Evolutionary conservation across 495 filamentous ascomycete species (phyloP), one percentile per base, ranked within the genome.

Genomic region (Chaetomidium leptoderma): DNA sequence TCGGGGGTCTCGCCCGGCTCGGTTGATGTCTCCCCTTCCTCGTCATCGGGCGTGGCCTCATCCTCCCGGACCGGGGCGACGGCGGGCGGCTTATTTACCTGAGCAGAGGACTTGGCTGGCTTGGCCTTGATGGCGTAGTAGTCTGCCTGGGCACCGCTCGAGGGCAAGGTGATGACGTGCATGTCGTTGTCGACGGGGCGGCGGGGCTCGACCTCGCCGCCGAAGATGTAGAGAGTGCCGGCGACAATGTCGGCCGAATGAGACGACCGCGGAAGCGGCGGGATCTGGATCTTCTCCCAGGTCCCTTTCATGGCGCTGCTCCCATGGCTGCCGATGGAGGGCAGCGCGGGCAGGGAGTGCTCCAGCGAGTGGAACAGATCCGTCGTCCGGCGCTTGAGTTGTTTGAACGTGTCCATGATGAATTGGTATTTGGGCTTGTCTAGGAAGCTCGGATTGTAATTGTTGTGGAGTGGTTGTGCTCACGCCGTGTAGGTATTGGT

Each of bases 201-300:
- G 56, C 75, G 69, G 33, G 75, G 64, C 27, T 57, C 53, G 27
- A 69, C 67, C 66, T 84, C 80, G 65, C 85, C 85, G 57, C 85
- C 86, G 67, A 88, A 88, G 60, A 88, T 79, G 70, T 87, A 91
- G 16, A 83, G 81, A 43, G 80, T 78, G n/a, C 82, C 78, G 54
- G 78, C 79, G 30, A 92, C 66, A 48, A 91, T 72, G 16, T 87
- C 82, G 47, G 90, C 65, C 6, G 83, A 80, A 63, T 92, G 89
- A 0, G 86, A 85, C 4, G 85, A 87, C 11, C 88, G 80, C 16
- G 81, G 83, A 4, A 93, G 73, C 2, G 73, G 61, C 16, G 77
- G 76, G 29, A 78, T 60, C 0, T 75, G 64, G 52, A 89, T 76
- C 55, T 79, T 78, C 49, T 81, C 73, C 78, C 84, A 85, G 39